Conservation (phyloP, 805 yeast species). For the Metschnikowia lachancei region DNA sequence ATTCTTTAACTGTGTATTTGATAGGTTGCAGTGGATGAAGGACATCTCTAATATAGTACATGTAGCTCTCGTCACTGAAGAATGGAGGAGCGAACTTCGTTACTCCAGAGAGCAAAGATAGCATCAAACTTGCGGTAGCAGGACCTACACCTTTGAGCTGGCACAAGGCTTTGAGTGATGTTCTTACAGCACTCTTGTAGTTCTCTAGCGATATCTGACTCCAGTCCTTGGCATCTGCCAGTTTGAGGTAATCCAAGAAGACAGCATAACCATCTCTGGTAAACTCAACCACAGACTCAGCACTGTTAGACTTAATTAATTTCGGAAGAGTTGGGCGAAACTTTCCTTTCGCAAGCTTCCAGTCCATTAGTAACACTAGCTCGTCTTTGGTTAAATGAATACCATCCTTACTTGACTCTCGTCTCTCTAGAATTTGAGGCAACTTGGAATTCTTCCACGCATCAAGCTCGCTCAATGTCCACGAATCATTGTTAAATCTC, state of each 20-base stretch:
- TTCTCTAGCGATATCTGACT: conserved; percentile 1
- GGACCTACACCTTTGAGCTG: conserved; percentile 49
- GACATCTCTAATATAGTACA: conserved; percentile 31
- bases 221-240: conserved; percentile 9
- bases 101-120: conserved; percentile 32
- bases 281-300: conserved; percentile 25
- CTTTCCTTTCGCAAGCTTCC: conserved; percentile 45
- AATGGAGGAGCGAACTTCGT: conserved; percentile 39
- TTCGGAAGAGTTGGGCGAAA: conserved; percentile 46
- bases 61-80: conserved; percentile 49
- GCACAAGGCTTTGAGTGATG: conserved; percentile 31
- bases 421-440: conserved; percentile 26
- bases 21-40: conserved; percentile 28
- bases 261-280: conserved; percentile 29
- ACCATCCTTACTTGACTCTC: conserved; percentile 22
- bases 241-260: conserved; percentile 11
- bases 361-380: conserved; percentile 43
- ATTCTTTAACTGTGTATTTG: conserved; percentile 44
- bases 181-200: conserved; percentile 23
- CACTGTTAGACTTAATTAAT: conserved; percentile 38
- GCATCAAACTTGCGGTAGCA: conserved; percentile 46
- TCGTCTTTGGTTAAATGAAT: conserved; percentile 38
- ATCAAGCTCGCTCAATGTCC: conserved; percentile 36
- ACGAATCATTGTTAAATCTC: conserved; percentile 24
- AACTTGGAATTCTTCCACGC: conserved; percentile 34